Evolutionary conservation across 2,329 filamentous ascomycete genomes (phyloP).

Genomic region (Fusarium sublunatum): DNA sequence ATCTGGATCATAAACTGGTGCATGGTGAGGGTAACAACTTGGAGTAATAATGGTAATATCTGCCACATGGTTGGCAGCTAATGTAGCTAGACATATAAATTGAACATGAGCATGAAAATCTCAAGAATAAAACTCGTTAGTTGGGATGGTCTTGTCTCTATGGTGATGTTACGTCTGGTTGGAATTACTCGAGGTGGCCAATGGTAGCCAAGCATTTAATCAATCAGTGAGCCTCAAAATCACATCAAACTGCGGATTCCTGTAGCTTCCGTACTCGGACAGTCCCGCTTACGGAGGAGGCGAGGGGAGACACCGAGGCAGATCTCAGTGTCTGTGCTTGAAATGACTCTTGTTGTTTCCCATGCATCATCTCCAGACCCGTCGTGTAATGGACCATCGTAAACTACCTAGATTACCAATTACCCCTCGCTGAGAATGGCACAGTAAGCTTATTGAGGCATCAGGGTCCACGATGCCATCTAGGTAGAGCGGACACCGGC

Average conservation of each 20-base stretch:
- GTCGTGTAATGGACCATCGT: slow-evolving; percentile 5
- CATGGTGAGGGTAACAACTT: slow-evolving; percentile 18
- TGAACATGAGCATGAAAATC: neutral
- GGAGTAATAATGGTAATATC: slow-evolving; percentile 40
- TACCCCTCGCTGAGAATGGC: slow-evolving; percentile 34
- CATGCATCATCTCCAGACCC: neutral
- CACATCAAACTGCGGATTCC: slow-evolving; percentile 1
- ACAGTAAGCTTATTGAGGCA: slow-evolving; percentile 31
- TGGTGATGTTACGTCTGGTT: neutral
- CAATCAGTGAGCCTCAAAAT: slow-evolving; percentile 40
- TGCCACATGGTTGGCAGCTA: slow-evolving; percentile 20
- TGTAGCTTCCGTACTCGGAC: slow-evolving; percentile 35
- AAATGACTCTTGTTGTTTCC: slow-evolving; percentile 3
- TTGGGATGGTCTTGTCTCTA: neutral
- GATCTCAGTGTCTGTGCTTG: slow-evolving; percentile 8
- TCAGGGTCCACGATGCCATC: slow-evolving; percentile 2
- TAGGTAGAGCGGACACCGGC: slow-evolving; percentile 38
- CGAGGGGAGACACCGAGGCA: slow-evolving; percentile 19
- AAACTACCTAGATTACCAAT: slow-evolving; percentile 28
- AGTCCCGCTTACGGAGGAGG: slow-evolving; percentile 27
- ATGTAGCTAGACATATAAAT: slow-evolving; percentile 26
- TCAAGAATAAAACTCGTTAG: neutral
- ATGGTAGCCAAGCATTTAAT: slow-evolving; percentile 39
- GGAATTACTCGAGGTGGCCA: slow-evolving; percentile 19
- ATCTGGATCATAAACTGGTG: slow-evolving; percentile 23